Base-by-base conservation (phyloP, 495 filamentous ascomycete species). In the Talaromyces ruber region DNA sequence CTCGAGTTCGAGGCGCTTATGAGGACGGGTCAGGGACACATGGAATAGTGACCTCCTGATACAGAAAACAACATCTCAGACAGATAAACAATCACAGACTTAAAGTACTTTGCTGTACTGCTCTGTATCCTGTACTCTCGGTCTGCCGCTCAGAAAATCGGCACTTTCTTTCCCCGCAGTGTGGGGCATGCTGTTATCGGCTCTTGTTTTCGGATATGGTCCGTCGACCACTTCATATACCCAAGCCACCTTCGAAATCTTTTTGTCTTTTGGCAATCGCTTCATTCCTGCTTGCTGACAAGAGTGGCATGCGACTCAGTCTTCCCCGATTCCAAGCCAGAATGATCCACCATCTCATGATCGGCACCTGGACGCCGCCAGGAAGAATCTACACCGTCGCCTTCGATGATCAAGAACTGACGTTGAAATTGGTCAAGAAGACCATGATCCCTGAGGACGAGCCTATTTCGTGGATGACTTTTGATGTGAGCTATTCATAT, bases 391-490 rank as follows among this genome's bases (percentile, higher is more conserved):
- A 91, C 75, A 93, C 89, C 3, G 84, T 94, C 26, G 81, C 83
- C 57, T 94, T 94, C 67, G 88, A 94, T 75, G 89, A 91, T 70
- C 88, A 91, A 70, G 82, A 80, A 22, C 75, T 89, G 56, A 87
- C 81, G 5, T 71, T 93, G 64, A 81, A 86, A 62, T 65, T 92
- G 71, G 71, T 92, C 69, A 90, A 92, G 79, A 86, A 86, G 64
- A 92, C 89, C 12, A 82, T 86, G 51, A 92, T 92, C 62, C 88
- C 89, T 8, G 75, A 88, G 43, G 86, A 91, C 53, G 89, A 94
- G 75, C 87, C 90, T 3, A 93, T 94, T 67, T 92, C 89, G 65
- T 94, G 90, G 90, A 92, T 94, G 86, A 87, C 88, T 45, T 91
- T 93, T 67, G 87, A 90, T 68, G 88, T 89, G 77, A 72, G 83